phyloP scores from a whole-genome alignment of 192 early-diverging fungal species.

The Dissophora ornata region DNA sequence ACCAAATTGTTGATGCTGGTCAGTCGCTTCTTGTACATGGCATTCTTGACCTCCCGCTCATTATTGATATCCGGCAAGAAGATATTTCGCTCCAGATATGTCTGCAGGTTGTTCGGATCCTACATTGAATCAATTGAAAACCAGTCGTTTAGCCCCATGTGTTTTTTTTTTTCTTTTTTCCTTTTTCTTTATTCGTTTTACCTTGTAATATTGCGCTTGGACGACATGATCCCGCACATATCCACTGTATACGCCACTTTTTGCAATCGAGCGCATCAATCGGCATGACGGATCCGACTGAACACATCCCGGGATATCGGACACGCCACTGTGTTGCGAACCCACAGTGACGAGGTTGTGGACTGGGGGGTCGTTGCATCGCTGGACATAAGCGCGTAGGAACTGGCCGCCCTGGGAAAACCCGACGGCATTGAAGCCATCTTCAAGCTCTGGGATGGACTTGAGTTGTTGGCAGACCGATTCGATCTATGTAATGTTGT shows the following conservation, averaged over 20 bases:
- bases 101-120: conserved; percentile 68
- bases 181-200: no score
- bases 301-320: conserved; percentile 83
- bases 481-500: conserved; percentile 63
- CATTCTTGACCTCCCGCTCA: conserved; percentile 69
- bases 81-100: conserved; percentile 80
- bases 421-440: conserved; percentile 91
- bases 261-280: conserved; percentile 81
- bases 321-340: conserved; percentile 81
- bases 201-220: conserved; percentile 96
- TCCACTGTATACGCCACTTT: conserved; percentile 83
- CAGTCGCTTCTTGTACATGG: conserved; percentile 69
- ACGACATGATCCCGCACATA: conserved; percentile 87
- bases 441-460: conserved; percentile 66
- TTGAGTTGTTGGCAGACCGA: conserved; percentile 78
- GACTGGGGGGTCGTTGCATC: conserved; percentile 80
- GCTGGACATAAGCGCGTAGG: conserved; percentile 80
- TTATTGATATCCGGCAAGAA: conserved; percentile 94
- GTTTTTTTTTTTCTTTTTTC: conserved; percentile 15
- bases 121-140: conserved; percentile 4
- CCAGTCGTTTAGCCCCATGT: not conserved
- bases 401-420: conserved; percentile 81
- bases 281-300: conserved; percentile 66
- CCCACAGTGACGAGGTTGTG: conserved; percentile 90
- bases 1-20: conserved; percentile 78